Conservation (phyloP, 2,329 filamentous ascomycete genomes). For the Monilinia fructigena region DNA sequence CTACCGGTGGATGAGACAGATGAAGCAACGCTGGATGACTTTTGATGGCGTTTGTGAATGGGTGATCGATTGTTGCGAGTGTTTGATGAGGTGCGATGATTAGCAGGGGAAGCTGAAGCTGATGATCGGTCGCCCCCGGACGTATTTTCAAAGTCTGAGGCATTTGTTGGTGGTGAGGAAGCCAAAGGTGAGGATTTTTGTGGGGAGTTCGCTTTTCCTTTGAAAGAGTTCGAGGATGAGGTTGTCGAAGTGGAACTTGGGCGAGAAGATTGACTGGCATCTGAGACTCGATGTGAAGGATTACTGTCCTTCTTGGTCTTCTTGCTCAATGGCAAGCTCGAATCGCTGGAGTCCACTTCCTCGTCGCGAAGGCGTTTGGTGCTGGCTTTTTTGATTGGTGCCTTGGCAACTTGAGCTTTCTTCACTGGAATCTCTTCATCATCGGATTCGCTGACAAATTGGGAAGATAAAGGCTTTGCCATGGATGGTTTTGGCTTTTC, state of each 20-base stretch:
- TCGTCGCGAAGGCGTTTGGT: conserved; percentile 54
- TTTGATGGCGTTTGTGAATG: conserved; percentile 38
- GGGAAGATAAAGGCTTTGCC: conserved; percentile 33
- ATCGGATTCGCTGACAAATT: conserved; percentile 40
- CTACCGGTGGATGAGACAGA: conserved; percentile 35
- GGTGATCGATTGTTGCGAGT: conserved; percentile 35
- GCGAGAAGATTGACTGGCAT: conserved; percentile 51
- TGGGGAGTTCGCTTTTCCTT: conserved; percentile 54
- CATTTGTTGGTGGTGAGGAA: conserved; percentile 65
- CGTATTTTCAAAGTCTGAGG: conserved; percentile 56
- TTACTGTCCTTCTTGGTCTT: conserved; percentile 35
- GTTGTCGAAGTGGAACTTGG: conserved; percentile 43
- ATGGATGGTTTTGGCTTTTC: conserved; percentile 18
- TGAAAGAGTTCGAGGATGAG: conserved; percentile 41
- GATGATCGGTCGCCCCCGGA: conserved; percentile 34
- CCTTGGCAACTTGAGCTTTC: conserved; percentile 35
- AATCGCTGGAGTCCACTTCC: conserved; percentile 35
- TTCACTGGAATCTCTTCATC: conserved; percentile 32
- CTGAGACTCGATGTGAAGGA: conserved; percentile 48
- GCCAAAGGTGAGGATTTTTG: conserved; percentile 64
- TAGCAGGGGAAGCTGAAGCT: conserved; percentile 34
- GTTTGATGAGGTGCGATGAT: conserved; percentile 20
- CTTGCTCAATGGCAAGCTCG: conserved; percentile 37
- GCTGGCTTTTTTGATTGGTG: conserved; percentile 42
- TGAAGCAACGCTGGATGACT: conserved; percentile 38